Base-by-base conservation (phyloP, 2,329 filamentous ascomycete species). In the Talaromyces funiculosus region DNA sequence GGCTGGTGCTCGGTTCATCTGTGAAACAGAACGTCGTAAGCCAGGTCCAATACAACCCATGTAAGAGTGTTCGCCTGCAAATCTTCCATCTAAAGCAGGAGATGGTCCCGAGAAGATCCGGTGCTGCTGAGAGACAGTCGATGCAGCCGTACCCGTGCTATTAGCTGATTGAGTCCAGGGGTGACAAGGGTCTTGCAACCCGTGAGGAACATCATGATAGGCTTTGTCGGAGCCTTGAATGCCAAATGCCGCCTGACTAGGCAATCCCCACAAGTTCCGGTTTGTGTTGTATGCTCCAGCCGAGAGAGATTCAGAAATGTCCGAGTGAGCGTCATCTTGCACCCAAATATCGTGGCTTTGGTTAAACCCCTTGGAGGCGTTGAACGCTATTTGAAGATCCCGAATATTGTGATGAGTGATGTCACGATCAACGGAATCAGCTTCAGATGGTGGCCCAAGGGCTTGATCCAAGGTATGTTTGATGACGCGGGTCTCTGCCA, bases 381-480 rank as follows among this genome's bases (percentile, higher is more conserved):
- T 81, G 69, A 83, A 82, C n/a, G 73, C 78, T 68, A 74, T 79
- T 66, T 82, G 81, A 22, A 82, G 67, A 64, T 77, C 77, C 49
- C 74, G 75, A 55, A 82, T 77, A 9, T 79, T 81, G 61, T 81
- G 80, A 64, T 82, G 80, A 7, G 75, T 78, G 26, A 82, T 72
- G 53, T 83, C 80, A 60, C 73, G 77, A 42, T 72, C 71, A 26
- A 42, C 73, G 64, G 81, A 82, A 59, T 83, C 81, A 40, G 74
- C 71, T 64, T 84, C 82, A 31, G 81, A 82, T 6, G 81, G 77
- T 61, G 82, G 76, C 14, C 80, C 80, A 64, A 84, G 76, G 57
- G 79, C 78, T 67, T 86, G 82, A 62, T 86, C 83, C 65, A 86
- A 75, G 20, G 84, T 86, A 66, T 85, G 82, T 67, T 84, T 83